These are phyloP conservation scores for Anthostomella pinea DNA, from an alignment of 2,329 filamentous ascomycete species.

Conservation along the genomic window DNA sequence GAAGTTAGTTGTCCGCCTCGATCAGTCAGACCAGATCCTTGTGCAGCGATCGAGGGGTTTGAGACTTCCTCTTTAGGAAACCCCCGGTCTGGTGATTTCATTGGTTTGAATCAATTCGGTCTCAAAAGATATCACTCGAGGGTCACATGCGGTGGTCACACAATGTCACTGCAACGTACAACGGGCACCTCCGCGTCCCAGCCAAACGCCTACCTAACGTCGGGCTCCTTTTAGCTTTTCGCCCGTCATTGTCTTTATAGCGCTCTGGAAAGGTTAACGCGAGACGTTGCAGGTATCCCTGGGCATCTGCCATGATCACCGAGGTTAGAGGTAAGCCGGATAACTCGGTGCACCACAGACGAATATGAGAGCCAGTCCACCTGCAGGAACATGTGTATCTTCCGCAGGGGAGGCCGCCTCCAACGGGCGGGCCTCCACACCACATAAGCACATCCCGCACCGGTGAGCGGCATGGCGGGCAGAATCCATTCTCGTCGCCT, in stretches of 20 bases:
- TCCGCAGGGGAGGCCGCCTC: too few relatives aligned
- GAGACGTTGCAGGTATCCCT: too few relatives aligned
- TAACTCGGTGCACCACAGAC: too few relatives aligned
- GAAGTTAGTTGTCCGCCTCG: too few relatives aligned
- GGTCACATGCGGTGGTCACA: neutral
- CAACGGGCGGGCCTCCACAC: constrained; percentile 13
- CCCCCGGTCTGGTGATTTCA: constrained; percentile 8
- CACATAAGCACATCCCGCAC: constrained; percentile 14
- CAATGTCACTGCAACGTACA: too few relatives aligned
- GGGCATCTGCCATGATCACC: too few relatives aligned
- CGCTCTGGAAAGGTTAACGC: too few relatives aligned
- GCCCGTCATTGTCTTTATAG: too few relatives aligned
- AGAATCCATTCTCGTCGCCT: constrained; percentile 13
- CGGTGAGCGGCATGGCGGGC: constrained; percentile 19
- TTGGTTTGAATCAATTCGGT: constrained; percentile 14
- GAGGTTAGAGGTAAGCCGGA: too few relatives aligned
- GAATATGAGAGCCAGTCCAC: constrained; percentile 13
- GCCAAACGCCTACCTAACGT: too few relatives aligned
- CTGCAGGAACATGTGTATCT: constrained; percentile 20
- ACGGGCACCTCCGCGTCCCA: too few relatives aligned
- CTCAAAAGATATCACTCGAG: neutral
- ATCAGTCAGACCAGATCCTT: neutral
- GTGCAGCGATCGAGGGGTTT: neutral
- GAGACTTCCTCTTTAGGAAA: constrained; percentile 20
- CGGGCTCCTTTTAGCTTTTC: too few relatives aligned